A percentile compares a stretch with the other conserved stretches of the same genome.
phyloP scores from a whole-genome alignment of 139 green algal genomes.

The Tetratostichococcus sp. region DNA sequence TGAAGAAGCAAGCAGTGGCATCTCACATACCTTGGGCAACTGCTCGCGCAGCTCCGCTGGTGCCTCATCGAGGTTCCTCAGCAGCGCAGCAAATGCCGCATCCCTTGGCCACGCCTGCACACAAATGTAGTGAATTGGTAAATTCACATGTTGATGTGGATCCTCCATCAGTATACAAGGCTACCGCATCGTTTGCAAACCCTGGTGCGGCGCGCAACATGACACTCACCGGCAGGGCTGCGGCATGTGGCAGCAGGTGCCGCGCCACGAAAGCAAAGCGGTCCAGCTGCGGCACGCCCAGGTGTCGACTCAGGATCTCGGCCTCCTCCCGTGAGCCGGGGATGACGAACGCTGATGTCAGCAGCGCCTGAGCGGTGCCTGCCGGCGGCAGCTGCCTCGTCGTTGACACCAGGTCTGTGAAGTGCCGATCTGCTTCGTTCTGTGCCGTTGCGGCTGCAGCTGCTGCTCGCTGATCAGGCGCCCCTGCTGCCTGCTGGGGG shows the following conservation, averaged over 20 bases:
- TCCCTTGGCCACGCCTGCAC: background rate
- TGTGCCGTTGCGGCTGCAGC: background rate
- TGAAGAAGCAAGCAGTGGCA: too few species aligned
- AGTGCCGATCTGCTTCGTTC: background rate
- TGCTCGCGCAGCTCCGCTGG: background rate
- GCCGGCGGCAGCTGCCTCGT: constrained; percentile 30
- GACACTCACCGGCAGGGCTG: constrained; percentile 12
- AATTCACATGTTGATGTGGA: too few species aligned
- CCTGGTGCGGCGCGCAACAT: too few species aligned
- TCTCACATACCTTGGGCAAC: background rate
- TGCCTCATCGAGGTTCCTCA: constrained; percentile 5
- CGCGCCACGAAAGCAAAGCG: constrained; percentile 24
- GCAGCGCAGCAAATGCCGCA: constrained; percentile 15
- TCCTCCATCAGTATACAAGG: too few species aligned
- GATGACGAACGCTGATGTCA: constrained; percentile 35
- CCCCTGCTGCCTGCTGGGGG: too few species aligned
- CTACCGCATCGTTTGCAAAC: too few species aligned
- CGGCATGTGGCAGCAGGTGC: constrained; percentile 31
- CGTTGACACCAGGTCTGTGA: background rate
- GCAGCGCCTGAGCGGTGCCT: constrained; percentile 33
- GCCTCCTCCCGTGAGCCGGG: constrained; percentile 35
- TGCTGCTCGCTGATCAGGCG: too few species aligned
- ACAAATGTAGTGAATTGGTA: too few species aligned
- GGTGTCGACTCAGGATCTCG: constrained; percentile 26
- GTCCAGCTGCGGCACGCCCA: constrained; percentile 39